Conservation (phyloP, 352 stramenopile genomes). For the Elongisporangium senticosum region DNA sequence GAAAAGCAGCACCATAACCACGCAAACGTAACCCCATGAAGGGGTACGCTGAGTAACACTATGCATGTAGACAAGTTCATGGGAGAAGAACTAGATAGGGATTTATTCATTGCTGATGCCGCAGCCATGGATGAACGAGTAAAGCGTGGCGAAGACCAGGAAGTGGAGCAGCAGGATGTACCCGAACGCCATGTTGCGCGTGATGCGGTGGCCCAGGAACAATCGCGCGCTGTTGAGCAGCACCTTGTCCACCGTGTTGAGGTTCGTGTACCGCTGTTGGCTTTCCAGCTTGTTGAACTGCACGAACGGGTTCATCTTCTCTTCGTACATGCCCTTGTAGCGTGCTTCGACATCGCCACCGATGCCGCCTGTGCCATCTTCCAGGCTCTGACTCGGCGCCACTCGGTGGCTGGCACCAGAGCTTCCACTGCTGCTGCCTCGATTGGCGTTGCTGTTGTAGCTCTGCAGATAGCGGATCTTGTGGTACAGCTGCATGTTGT, state of each 20-base stretch:
- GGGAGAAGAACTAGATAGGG: slow-evolving; percentile 5
- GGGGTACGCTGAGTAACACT: neutral
- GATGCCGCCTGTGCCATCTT: slow-evolving; percentile 24
- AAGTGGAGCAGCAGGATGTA: slow-evolving; percentile 85
- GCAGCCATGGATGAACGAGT: slow-evolving; percentile 85
- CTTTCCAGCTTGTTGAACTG: slow-evolving; percentile 89
- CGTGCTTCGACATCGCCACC: slow-evolving; percentile 54
- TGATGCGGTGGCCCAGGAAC: slow-evolving; percentile 77
- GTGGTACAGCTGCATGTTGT: slow-evolving; percentile 91
- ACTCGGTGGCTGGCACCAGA: slow-evolving; percentile 8
- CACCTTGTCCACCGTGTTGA: slow-evolving; percentile 90
- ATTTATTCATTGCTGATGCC: slow-evolving; percentile 65
- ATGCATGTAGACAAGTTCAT: slow-evolving; percentile 1
- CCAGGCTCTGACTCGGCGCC: slow-evolving; percentile 16
- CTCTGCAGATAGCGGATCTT: slow-evolving; percentile 87
- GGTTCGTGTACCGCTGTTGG: slow-evolving; percentile 85
- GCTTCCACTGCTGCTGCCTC: neutral
- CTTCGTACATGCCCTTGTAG: slow-evolving; percentile 88
- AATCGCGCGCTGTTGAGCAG: slow-evolving; percentile 81
- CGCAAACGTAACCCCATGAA: neutral
- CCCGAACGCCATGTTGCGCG: slow-evolving; percentile 74
- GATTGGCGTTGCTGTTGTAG: slow-evolving; percentile 34
- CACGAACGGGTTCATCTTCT: slow-evolving; percentile 90
- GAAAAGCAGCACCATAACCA: neutral
- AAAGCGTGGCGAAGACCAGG: slow-evolving; percentile 81